These are phyloP conservation scores for Citrus trifoliata DNA, from an alignment of 345 rosid genomes.

Conservation along the genomic window DNA sequence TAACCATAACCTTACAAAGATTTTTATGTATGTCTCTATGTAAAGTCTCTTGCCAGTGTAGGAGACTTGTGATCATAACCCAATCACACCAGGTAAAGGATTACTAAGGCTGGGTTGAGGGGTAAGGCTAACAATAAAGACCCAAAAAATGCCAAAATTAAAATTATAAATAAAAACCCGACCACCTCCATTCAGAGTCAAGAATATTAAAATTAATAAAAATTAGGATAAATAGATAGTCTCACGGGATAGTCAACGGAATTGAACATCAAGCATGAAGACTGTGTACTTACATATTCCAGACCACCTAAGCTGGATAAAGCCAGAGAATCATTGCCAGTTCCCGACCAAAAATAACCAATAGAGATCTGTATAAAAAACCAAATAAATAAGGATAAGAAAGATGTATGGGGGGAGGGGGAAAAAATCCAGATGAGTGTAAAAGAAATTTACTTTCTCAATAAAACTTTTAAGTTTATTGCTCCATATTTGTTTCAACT, in stretches of 20 bases:
- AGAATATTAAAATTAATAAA: not conserved
- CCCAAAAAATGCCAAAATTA: too few relatives aligned
- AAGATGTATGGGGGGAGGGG: not conserved
- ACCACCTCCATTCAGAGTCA: not conserved
- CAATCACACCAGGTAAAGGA: too few relatives aligned
- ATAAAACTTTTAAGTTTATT: not conserved
- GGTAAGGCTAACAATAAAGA: not conserved
- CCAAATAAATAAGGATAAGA: not conserved
- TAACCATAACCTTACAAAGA: not conserved
- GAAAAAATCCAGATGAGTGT: not conserved
- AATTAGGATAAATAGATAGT: not conserved
- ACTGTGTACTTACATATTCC: constrained; percentile 63
- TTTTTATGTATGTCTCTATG: not conserved
- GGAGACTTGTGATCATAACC: not conserved
- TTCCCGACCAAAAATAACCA: constrained; percentile 80
- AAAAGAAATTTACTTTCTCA: not conserved
- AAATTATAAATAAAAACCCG: too few relatives aligned
- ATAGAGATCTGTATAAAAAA: constrained; percentile 51
- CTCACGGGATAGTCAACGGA: not conserved
- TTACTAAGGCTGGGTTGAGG: not conserved
- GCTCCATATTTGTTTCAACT: not conserved
- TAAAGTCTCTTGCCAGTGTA: not conserved
- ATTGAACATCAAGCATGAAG: not conserved
- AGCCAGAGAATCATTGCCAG: constrained; percentile 71
- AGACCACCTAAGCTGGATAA: constrained; percentile 74